These are phyloP conservation scores for Pholiota microspora DNA, from an alignment of 768 basidiomycete genomes.

Conservation along the genomic window DNA sequence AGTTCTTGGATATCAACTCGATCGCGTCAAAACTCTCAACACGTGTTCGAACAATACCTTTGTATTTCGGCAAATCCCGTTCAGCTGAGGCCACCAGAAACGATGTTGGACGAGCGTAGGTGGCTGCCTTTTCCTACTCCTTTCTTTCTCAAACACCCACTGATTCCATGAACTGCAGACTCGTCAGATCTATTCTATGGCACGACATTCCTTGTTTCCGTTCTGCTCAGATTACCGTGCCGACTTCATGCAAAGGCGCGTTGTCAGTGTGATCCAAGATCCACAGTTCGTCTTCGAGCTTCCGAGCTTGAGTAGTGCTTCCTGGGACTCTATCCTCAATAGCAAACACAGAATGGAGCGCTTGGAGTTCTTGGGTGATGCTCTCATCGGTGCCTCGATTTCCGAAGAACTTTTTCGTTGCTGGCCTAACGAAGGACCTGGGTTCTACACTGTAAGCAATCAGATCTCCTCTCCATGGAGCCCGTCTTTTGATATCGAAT, in stretches of 20 bases:
- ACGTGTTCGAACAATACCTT: conserved; percentile 18
- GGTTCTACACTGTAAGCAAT: conserved; percentile 32
- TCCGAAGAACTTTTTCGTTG: conserved; percentile 35
- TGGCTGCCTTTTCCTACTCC: background rate
- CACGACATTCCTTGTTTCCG: too few relatives aligned
- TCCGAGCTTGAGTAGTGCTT: conserved; percentile 26
- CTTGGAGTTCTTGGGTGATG: conserved; percentile 47
- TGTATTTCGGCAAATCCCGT: conserved; percentile 4
- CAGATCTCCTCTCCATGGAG: background rate
- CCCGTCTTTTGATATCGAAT: background rate
- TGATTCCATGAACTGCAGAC: background rate
- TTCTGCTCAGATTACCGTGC: too few relatives aligned
- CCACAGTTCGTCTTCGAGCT: conserved; percentile 26
- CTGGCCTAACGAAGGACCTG: conserved; percentile 29
- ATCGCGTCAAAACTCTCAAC: conserved; percentile 28
- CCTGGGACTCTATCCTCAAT: conserved; percentile 26
- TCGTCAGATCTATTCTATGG: conserved; percentile 10
- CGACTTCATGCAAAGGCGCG: conserved; percentile 16
- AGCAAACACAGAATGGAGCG: conserved; percentile 32
- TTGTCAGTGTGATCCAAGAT: conserved; percentile 18
- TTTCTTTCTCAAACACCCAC: background rate
- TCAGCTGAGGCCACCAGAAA: too few relatives aligned
- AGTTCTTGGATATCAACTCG: conserved; percentile 9
- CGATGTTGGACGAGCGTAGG: too few relatives aligned
- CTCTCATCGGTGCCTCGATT: conserved; percentile 41